Percentiles rank a stretch among this genome's conserved stretches.
Evolutionary conservation across 805 yeast species (phyloP).

Genomic region (Ascoidea asiatica): DNA sequence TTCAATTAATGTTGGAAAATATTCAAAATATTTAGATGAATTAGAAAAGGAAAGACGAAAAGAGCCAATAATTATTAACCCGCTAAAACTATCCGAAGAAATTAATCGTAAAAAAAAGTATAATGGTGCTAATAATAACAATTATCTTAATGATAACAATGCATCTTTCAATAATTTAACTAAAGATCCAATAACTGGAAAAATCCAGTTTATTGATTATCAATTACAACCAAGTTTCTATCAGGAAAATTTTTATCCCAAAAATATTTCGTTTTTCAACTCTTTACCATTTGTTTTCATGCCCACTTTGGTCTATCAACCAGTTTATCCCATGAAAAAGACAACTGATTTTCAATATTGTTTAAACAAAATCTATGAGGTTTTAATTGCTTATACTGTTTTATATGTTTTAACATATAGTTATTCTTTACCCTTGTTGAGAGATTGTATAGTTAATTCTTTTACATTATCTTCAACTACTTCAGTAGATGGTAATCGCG

Average conservation of each 20-base stretch:
- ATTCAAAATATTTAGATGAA: constrained; percentile 4
- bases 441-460: constrained; percentile 17
- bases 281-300: constrained; percentile 28
- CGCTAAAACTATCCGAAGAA: background rate
- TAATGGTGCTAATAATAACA: background rate
- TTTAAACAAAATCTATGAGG: constrained; percentile 20
- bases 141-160: background rate
- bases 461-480: constrained; percentile 10
- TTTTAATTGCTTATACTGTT: constrained; percentile 15
- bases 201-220: constrained; percentile 7
- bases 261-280: constrained; percentile 22
- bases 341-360: constrained; percentile 19
- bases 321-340: constrained; percentile 26
- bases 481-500: constrained; percentile 3
- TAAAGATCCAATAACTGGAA: constrained; percentile 3
- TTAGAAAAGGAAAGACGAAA: background rate
- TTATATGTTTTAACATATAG: constrained; percentile 25
- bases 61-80: background rate
- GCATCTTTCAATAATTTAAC: constrained; percentile 1
- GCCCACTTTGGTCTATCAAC: constrained; percentile 35
- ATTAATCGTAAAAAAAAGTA: background rate
- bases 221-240: constrained; percentile 20
- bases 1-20: constrained; percentile 8
- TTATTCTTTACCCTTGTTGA: constrained; percentile 29
- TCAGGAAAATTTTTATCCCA: constrained; percentile 22